phyloP scores from a whole-genome alignment of 495 filamentous ascomycete genomes.

The Apodospora peruviana region DNA sequence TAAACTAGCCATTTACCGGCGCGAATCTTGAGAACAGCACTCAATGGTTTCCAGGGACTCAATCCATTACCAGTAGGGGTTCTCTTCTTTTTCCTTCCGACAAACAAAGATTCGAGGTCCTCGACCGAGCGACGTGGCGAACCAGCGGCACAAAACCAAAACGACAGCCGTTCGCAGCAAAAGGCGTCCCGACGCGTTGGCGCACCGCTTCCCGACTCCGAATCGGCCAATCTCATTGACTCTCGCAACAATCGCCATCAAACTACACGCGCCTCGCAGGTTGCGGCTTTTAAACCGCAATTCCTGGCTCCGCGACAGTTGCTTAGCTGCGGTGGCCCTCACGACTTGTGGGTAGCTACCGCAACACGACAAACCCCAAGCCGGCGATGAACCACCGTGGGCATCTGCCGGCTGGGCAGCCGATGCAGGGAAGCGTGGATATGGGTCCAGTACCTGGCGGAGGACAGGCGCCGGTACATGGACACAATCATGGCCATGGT shows the following conservation, averaged over 20 bases:
- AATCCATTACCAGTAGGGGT: no score
- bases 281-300: background rate
- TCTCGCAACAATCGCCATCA: background rate
- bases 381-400: constrained; percentile 56
- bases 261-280: background rate
- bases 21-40: no score
- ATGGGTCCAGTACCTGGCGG: constrained; percentile 32
- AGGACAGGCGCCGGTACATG: constrained; percentile 6
- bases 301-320: constrained; percentile 7
- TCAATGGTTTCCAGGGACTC: no score
- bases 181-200: background rate
- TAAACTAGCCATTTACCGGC: no score
- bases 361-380: constrained; percentile 40
- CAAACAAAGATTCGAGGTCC: no score
- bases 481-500: background rate
- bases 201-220: background rate
- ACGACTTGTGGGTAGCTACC: constrained; percentile 43
- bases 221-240: background rate
- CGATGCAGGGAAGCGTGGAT: constrained; percentile 41
- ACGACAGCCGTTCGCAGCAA: background rate
- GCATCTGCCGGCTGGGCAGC: constrained; percentile 61
- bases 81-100: no score
- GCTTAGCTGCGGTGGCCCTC: constrained; percentile 32
- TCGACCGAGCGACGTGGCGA: no score
- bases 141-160: background rate